Base-by-base conservation (phyloP, 2,329 filamentous ascomycete species). In the Phoma sp. region DNA sequence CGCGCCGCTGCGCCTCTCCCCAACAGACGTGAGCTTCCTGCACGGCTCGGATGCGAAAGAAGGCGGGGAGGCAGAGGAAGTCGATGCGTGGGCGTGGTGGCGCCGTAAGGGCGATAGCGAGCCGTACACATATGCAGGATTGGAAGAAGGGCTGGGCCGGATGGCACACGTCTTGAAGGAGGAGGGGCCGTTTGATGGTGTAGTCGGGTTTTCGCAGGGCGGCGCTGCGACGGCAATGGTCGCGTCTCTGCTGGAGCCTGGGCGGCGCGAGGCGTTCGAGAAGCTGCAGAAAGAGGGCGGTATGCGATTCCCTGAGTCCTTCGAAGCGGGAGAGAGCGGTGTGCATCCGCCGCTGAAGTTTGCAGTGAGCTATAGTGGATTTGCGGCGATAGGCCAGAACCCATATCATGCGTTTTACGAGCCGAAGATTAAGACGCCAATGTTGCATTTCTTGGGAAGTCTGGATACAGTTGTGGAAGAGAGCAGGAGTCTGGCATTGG, bases 381-480 rank as follows among this genome's bases (percentile, higher is more conserved):
- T 96, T 71, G 84, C 80, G 29, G 86, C 90, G 0, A 79, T 60
- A n/a, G 74, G 84, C 2, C 83, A 85, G 30, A 74, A 80, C 14
- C 76, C 83, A 34, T 87, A 96, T 70, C 73, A 74, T 32, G 90
- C 84, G 46, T 87, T 91, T 56, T 96, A 91, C 70, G 84, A 91
- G 63, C 91, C 91, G 14, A 82, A 83, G 71, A 88, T 97, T 54
- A 74, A 71, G 58, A 96, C 93, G 55, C 90, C 91, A 0, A 85
- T 90, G 58, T 73, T 96, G 75, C 92, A 96, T 77, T 89, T 92
- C 63, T 74, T 96, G 21, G 93, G 93, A 1, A 88, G 86, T 47
- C 78, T 96, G 63, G 93, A 97, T 77, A 91, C 89, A 2, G 91
- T 97, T 1, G 93, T 98, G 0, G 90, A 92, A 26, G 93, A 97